phyloP scores from a whole-genome alignment of 495 filamentous ascomycete species.

The Penicillium malachiteum region DNA sequence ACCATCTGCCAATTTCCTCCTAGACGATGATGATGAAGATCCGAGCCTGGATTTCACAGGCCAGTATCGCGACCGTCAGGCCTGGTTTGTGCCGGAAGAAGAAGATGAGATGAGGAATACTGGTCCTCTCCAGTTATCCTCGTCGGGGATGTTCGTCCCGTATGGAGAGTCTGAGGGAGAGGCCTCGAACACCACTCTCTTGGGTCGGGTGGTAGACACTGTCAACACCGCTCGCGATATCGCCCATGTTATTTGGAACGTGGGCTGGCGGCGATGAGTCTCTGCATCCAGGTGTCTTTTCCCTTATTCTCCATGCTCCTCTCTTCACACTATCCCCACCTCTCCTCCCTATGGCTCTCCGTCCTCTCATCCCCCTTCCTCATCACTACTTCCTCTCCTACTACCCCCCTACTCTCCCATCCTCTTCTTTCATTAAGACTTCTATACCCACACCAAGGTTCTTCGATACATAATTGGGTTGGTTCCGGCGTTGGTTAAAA shows the following conservation, averaged over 20 bases:
- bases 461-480: no score
- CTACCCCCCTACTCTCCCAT: no score
- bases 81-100: conserved; percentile 41
- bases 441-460: no score
- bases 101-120: conserved; percentile 28
- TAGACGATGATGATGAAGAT: conserved; percentile 66
- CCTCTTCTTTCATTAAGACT: no score
- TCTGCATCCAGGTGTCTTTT: neutral
- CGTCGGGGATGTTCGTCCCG: conserved; percentile 85
- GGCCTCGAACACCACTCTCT: conserved; percentile 55
- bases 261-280: conserved; percentile 79
- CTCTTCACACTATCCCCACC: neutral
- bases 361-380: no score
- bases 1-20: conserved; percentile 67
- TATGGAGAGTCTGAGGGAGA: conserved; percentile 71
- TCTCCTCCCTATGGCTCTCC: neutral
- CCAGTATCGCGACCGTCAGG: conserved; percentile 23
- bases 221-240: conserved; percentile 97
- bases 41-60: conserved; percentile 47
- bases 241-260: conserved; percentile 96
- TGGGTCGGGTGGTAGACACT: conserved; percentile 85
- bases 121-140: conserved; percentile 63
- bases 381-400: no score
- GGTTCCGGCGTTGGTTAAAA: no score
- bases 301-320: neutral